Base-by-base conservation (phyloP, 768 basidiomycete genomes). In the Rhodotorula toruloides region DNA sequence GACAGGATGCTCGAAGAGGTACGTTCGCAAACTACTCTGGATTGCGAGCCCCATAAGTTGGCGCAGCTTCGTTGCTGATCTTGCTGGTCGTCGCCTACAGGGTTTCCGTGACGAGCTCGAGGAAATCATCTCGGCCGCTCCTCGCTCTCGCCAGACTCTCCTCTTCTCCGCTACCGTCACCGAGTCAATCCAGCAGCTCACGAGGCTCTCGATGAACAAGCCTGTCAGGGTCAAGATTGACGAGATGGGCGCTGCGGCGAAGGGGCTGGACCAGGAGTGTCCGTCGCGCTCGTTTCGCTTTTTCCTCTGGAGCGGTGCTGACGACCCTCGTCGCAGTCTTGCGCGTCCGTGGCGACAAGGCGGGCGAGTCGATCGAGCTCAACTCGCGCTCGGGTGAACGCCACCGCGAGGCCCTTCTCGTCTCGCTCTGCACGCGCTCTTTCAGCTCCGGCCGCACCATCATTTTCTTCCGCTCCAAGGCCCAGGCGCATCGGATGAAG, bases 111-210 rank as follows among this genome's bases (percentile, higher is more conserved):
- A 93, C 76, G 96, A 98, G 77, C 81, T 99, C 40, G 81, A 84
- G 25, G 96, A 99, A 78, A 96, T 99, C 73, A 86, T 98, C 79
- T 87, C 86, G 73, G 84, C 89, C 53, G 69, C 72, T 0, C 74
- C 75, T 4, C 66, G 77, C 59, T 76, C 75, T 21, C 84, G 96
- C 43, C 96, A 98, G 77, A 98, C 96, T 7, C 94, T 99, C 91
- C 82, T 99, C 43, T 99, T 99, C 79, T 96, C 92, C 1, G 96
- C 96, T 4, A 99, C 96, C 2, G 98, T 98, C 89, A 97, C 93
- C 8, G 96, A 99, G 77, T 88, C 89, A 2, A 88, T 98, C 14
- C 90, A 96, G 73, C 87, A 92, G 75, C 83, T 99, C 54, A 89
- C 98, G 63, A 86, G 86, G 74, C 87, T 98, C 83, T 90, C 90